A percentile compares a stretch with the other conserved stretches of the same genome.
Evolutionary conservation across 768 basidiomycete genomes (phyloP).

Genomic region (Pleurotus tuoliensis): DNA sequence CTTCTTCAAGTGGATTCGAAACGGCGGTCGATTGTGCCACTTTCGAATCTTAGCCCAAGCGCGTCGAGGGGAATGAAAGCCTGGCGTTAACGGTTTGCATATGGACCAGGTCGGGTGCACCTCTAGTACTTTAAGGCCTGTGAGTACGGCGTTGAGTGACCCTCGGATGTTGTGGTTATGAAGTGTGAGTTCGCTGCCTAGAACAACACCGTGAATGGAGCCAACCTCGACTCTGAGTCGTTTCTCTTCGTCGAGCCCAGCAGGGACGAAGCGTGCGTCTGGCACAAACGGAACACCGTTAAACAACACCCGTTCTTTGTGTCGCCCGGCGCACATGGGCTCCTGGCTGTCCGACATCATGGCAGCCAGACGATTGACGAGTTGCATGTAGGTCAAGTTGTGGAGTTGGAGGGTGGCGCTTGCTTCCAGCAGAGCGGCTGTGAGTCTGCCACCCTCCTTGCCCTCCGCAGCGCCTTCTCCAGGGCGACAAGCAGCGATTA

Average conservation of each 20-base stretch:
- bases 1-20: constrained; percentile 49
- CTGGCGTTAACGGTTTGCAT: constrained; percentile 37
- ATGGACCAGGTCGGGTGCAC: constrained; percentile 59
- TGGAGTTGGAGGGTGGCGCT: constrained; percentile 47
- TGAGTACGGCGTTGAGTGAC: constrained; percentile 52
- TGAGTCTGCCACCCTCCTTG: constrained; percentile 63
- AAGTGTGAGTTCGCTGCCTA: constrained; percentile 58
- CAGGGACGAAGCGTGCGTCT: constrained; percentile 44
- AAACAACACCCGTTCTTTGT: constrained; percentile 50
- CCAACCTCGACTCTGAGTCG: constrained; percentile 52
- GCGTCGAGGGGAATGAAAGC: constrained; percentile 23
- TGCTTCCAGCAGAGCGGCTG: constrained; percentile 47
- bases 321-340: constrained; percentile 45
- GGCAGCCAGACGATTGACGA: constrained; percentile 41
- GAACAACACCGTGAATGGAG: constrained; percentile 58
- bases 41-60: constrained; percentile 49
- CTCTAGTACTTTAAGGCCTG: constrained; percentile 45
- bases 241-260: constrained; percentile 32
- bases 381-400: constrained; percentile 42
- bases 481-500: constrained; percentile 54
- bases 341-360: constrained; percentile 39
- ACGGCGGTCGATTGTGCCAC: constrained; percentile 54
- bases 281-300: constrained; percentile 50
- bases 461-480: constrained; percentile 56
- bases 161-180: constrained; percentile 60